Base-by-base conservation (phyloP, 169 alveolate species). In the Babesia sp. region DNA sequence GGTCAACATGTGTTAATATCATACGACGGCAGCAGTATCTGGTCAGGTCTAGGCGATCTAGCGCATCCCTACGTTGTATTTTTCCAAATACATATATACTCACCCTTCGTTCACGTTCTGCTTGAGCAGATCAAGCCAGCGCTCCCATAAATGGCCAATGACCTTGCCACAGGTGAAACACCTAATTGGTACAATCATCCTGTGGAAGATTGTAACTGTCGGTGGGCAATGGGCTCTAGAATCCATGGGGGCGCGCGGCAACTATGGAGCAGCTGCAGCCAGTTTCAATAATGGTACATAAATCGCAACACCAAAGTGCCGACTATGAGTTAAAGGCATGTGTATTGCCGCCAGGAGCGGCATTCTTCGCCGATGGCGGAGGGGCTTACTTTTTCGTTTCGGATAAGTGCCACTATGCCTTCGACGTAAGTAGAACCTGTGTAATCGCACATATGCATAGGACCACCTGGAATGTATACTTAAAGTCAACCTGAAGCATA, bases 91-190 rank as follows among this genome's bases (percentile, higher is more conserved):
- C 39, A 0, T 0, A 34, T 20, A 51, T 26, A 29, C 90, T 48
- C 71, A 91, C 96, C 98, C 96, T 74, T 94, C 97, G 48, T 94
- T 84, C 14, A 90, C 93, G 72, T 95, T 96, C 60, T 92, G 80
- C 59, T 93, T 95, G 41, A 96, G 90, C 84, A 93, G 89, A 46
- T 92, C 93, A 34, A 96, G 92, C 86, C 96, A 98, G 39, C 92
- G 91, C 75, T 96, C 96, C 99, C 99, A 98, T 78, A 96, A 91
- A 85, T 98, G 97, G 11, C 99, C 99, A 28, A 97, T 96, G 59
- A 98, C 98, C 93, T 96, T 97, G 37, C 99, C 99, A 77, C 99
- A 98, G 28, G 99, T 97, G 92, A 97, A 98, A 78, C 99, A 98
- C 69, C 99, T 93, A 41, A 98, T 95, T 16, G 99, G 99, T 64